Conservation (phyloP, 192 early-diverging fungal species). For the Cetraspora pellucida region DNA sequence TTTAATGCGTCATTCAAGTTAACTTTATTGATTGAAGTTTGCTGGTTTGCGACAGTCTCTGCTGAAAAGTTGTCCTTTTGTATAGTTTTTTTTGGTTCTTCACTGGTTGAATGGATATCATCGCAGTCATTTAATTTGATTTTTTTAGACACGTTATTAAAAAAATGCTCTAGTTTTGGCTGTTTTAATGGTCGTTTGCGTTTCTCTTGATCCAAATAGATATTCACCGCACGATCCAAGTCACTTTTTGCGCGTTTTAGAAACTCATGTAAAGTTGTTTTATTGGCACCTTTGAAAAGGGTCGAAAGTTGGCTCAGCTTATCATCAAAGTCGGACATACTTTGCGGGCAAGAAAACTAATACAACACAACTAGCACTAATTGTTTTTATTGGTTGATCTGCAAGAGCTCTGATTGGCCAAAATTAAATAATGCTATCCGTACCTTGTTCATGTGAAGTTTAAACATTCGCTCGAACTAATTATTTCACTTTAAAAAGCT, state of each 20-base stretch:
- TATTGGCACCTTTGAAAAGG: background rate
- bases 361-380: too few relatives aligned
- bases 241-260: background rate
- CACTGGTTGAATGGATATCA: background rate
- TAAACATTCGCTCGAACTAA: too few relatives aligned
- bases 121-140: background rate
- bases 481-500: too few relatives aligned
- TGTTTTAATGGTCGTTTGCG: background rate
- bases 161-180: background rate
- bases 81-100: background rate
- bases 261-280: background rate
- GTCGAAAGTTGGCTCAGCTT: background rate
- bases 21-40: too few relatives aligned
- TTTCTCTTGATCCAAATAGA: background rate
- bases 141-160: background rate
- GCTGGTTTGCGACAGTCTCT: too few relatives aligned
- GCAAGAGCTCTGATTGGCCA: too few relatives aligned
- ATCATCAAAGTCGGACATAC: background rate
- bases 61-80: too few relatives aligned
- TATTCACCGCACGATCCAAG: background rate
- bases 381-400: too few relatives aligned
- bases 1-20: background rate
- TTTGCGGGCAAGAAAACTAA: too few relatives aligned
- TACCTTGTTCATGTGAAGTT: too few relatives aligned
- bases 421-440: too few relatives aligned